phyloP scores from a whole-genome alignment of 108 stramenopile species.

The Cyclotella atomus region DNA sequence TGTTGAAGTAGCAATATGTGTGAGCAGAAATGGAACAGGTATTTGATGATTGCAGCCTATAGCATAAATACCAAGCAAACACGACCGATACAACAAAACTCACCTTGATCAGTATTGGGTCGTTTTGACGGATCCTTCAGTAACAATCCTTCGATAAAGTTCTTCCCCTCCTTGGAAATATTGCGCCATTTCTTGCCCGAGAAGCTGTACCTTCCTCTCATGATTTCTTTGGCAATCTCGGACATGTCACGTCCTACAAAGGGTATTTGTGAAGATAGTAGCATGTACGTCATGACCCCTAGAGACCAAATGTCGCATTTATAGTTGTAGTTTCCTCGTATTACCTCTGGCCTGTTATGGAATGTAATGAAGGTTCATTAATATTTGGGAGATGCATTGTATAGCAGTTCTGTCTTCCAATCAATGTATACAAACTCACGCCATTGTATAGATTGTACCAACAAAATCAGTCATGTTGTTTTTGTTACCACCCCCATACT shows the following conservation, averaged over 20 bases:
- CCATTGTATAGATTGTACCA: slow-evolving; percentile 87
- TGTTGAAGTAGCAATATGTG: background rate
- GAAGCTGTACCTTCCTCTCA: slow-evolving; percentile 59
- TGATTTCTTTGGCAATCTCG: slow-evolving; percentile 69
- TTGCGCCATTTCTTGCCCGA: slow-evolving; percentile 63
- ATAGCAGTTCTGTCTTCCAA: background rate
- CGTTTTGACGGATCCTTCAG: slow-evolving; percentile 35
- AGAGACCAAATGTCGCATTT: slow-evolving; percentile 87
- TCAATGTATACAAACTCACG: slow-evolving; percentile 10
- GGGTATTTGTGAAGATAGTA: slow-evolving; percentile 70
- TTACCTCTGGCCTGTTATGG: slow-evolving; percentile 58
- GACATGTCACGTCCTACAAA: slow-evolving; percentile 69
- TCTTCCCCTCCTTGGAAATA: slow-evolving; percentile 54
- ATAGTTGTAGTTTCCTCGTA: slow-evolving; percentile 74
- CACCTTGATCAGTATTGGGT: slow-evolving; percentile 46
- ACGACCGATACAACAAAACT: too few species aligned
- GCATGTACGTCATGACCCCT: slow-evolving; percentile 82
- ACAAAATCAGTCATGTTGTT: slow-evolving; percentile 61
- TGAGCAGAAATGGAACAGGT: background rate
- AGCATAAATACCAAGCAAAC: too few species aligned
- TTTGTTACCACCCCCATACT: slow-evolving; percentile 21
- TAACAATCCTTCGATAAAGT: slow-evolving; percentile 56
- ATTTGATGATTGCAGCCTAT: background rate
- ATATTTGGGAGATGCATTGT: too few species aligned
- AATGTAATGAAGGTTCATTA: background rate